Evolutionary conservation across 2,329 filamentous ascomycete genomes (phyloP).

Genomic region (Thielaviopsis populi): DNA sequence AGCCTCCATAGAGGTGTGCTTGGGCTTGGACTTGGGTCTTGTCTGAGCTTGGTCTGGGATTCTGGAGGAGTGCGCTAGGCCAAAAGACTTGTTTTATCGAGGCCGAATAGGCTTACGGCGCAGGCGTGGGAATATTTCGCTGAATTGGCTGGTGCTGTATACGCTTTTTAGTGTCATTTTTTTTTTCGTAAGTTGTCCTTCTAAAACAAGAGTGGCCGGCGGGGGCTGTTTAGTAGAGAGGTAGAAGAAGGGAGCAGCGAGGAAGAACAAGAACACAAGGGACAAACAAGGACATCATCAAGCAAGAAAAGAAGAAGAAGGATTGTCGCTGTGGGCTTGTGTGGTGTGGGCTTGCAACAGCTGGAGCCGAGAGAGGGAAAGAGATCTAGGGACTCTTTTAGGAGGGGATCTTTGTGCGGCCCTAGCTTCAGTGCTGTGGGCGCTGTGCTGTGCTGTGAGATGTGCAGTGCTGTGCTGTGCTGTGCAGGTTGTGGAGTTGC

Average conservation of each 20-base stretch:
- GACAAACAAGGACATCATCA: neutral
- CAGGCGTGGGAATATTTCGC: slow-evolving; percentile 9
- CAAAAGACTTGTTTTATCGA: slow-evolving; percentile 13
- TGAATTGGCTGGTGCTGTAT: slow-evolving; percentile 1
- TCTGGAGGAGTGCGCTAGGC: slow-evolving; percentile 11
- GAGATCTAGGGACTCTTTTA: neutral
- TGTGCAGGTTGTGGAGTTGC: neutral
- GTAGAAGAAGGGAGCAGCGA: neutral
- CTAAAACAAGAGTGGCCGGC: neutral
- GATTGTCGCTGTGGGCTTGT: neutral
- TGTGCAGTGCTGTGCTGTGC: neutral
- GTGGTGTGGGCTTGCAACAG: neutral
- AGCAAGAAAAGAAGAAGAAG: neutral
- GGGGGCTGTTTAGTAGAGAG: neutral
- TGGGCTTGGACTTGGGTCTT: slow-evolving; percentile 8
- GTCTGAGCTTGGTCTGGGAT: slow-evolving; percentile 14
- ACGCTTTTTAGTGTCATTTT: slow-evolving; percentile 3
- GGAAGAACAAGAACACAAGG: neutral
- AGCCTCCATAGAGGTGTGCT: neutral
- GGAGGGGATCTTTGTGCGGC: neutral
- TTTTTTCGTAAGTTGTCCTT: neutral
- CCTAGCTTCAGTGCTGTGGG: slow-evolving; percentile 1
- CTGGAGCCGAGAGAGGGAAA: neutral
- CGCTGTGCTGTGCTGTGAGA: slow-evolving; percentile 2
- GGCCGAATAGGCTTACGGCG: slow-evolving; percentile 8